These are phyloP conservation scores for Ceratobasidium sp. DNA, from an alignment of 1,284 basidiomycete genomes.

Conservation along the genomic window DNA sequence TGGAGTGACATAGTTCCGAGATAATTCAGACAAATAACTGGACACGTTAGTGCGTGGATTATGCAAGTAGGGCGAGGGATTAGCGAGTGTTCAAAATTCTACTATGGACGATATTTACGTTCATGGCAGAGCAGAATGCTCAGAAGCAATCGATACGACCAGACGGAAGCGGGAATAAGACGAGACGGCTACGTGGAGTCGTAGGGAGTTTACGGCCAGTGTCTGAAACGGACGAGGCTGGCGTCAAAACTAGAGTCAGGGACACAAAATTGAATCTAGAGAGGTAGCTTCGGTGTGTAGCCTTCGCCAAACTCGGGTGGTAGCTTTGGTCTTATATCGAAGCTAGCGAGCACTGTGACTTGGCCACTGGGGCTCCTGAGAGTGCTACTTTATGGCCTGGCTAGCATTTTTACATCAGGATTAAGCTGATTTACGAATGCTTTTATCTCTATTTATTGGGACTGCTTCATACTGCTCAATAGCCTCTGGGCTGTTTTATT, in stretches of 20 bases:
- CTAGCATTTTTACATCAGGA: background rate
- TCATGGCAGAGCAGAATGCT: background rate
- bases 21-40: no score
- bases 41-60: background rate
- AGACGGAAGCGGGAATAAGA: background rate
- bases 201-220: slow-evolving; percentile 1
- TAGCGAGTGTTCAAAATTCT: background rate
- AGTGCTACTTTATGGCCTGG: background rate
- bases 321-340: background rate
- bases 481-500: no score
- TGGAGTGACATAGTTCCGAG: background rate
- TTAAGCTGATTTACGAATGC: background rate
- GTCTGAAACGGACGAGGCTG: background rate
- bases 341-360: background rate
- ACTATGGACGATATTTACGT: background rate
- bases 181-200: background rate
- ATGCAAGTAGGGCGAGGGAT: background rate
- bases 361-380: background rate
- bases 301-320: background rate
- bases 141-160: no score
- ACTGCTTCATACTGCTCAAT: background rate
- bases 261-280: background rate
- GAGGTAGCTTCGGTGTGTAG: background rate
- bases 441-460: background rate
- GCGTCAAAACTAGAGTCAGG: background rate